phyloP scores from a whole-genome alignment of 352 stramenopile genomes.

The Phytophthora pinifolia region DNA sequence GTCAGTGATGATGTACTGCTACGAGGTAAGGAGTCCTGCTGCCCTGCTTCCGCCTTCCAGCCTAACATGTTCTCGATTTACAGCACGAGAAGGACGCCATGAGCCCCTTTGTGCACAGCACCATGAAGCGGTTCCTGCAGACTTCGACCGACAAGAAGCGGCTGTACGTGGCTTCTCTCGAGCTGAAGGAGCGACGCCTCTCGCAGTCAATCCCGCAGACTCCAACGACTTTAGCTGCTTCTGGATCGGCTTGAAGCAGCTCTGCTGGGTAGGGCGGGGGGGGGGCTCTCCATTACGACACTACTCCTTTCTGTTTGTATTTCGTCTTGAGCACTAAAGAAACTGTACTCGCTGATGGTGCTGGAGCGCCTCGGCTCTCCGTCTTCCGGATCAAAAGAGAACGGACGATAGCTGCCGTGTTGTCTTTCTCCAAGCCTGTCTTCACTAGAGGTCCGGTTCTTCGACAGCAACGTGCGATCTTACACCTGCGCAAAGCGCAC shows the following conservation, averaged over 20 bases:
- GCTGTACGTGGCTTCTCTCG: slow-evolving; percentile 44
- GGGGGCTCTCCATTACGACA: not conserved
- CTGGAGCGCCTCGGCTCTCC: slow-evolving; percentile 9
- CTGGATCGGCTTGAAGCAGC: slow-evolving; percentile 11
- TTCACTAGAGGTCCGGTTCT: slow-evolving; percentile 10
- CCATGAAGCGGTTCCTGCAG: slow-evolving; percentile 78
- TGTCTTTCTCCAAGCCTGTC: slow-evolving; percentile 16
- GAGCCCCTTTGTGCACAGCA: slow-evolving; percentile 61
- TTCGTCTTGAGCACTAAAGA: no score
- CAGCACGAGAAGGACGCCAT: slow-evolving; percentile 72
- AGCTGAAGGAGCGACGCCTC: slow-evolving; percentile 32
- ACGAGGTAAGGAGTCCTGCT: slow-evolving; percentile 49
- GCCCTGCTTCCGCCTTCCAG: not conserved
- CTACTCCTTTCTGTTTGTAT: slow-evolving; percentile 11
- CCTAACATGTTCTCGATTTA: slow-evolving; percentile 3
- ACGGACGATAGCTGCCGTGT: slow-evolving; percentile 15
- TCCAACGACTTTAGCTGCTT: not conserved
- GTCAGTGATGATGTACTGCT: slow-evolving; percentile 84
- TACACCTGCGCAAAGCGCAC: slow-evolving; percentile 73
- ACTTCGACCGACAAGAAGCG: slow-evolving; percentile 74
- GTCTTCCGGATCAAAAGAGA: slow-evolving; percentile 21
- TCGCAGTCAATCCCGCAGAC: slow-evolving; percentile 19
- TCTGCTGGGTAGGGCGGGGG: not conserved
- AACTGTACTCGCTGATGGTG: slow-evolving; percentile 13
- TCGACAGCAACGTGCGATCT: not conserved